A percentile compares a stretch with the other conserved stretches of the same genome.
These are phyloP conservation scores for Nicotiana obtusifolia DNA, from an alignment of 257 asterid species.

Conservation along the genomic window DNA sequence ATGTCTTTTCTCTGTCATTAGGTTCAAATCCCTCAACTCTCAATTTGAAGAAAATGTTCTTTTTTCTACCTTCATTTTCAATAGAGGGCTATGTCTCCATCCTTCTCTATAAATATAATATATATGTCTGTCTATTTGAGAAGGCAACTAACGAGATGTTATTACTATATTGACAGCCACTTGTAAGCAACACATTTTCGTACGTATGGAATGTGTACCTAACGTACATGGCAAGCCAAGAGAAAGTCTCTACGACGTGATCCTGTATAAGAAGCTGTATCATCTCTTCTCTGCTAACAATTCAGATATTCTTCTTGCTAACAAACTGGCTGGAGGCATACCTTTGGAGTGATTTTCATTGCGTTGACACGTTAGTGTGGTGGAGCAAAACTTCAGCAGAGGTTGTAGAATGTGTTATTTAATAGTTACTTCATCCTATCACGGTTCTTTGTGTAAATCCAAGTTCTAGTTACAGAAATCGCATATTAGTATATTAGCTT, in stretches of 20 bases:
- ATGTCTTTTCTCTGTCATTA: not conserved
- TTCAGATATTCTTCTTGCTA: slow-evolving; percentile 6
- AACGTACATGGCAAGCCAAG: slow-evolving; percentile 73
- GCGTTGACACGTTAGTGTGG: not conserved
- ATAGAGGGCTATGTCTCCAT: not conserved
- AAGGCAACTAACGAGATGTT: not conserved
- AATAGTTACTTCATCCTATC: not conserved
- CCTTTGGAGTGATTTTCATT: not conserved
- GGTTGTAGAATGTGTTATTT: not conserved
- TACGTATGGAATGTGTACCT: slow-evolving; percentile 80
- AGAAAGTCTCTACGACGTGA: slow-evolving; percentile 38
- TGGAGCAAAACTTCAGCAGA: not conserved
- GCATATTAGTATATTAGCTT: not conserved
- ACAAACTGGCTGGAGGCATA: not conserved
- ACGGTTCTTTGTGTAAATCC: not conserved
- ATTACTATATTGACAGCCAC: slow-evolving; percentile 48
- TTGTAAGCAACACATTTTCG: slow-evolving; percentile 71
- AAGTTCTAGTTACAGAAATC: not conserved
- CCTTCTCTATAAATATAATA: not conserved
- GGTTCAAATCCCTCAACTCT: not conserved
- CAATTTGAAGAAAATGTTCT: not conserved
- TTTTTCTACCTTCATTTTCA: not conserved
- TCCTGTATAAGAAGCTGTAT: slow-evolving; percentile 1
- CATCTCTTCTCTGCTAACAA: not conserved
- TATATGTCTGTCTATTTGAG: slow-evolving; percentile 2